phyloP scores from a whole-genome alignment of 2,329 filamentous ascomycete species.

The Pseudogymnoascus verrucosus region DNA sequence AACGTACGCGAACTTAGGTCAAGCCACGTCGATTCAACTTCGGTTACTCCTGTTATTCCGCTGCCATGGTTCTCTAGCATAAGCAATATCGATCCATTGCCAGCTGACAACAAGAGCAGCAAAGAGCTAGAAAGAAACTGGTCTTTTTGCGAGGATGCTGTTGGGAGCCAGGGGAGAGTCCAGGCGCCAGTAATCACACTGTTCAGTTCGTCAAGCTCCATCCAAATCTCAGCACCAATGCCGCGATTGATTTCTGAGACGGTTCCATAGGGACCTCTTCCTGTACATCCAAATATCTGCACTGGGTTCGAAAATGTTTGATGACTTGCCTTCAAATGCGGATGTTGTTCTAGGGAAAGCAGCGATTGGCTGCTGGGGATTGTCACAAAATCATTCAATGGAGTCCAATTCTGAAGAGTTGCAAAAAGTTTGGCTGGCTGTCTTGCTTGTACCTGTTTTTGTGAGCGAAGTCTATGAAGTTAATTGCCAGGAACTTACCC shows the following conservation, averaged over 20 bases:
- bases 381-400: slow-evolving; percentile 33
- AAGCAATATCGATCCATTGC: slow-evolving; percentile 28
- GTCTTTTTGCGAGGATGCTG: too few species aligned
- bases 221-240: slow-evolving; percentile 57
- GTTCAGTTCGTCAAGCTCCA: slow-evolving; percentile 43
- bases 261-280: slow-evolving; percentile 52
- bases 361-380: slow-evolving; percentile 28
- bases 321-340: slow-evolving; percentile 15
- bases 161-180: slow-evolving; percentile 34
- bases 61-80: slow-evolving; percentile 41
- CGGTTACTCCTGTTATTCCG: slow-evolving; percentile 36
- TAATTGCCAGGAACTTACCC: slow-evolving; percentile 20
- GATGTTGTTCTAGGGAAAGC: slow-evolving; percentile 29
- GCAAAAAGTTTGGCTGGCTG: slow-evolving; percentile 46
- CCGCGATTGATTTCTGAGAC: slow-evolving; percentile 64
- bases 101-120: slow-evolving; percentile 23
- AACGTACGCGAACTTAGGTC: slow-evolving; percentile 48
- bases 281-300: slow-evolving; percentile 58
- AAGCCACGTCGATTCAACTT: slow-evolving; percentile 35
- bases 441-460: slow-evolving; percentile 44
- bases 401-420: slow-evolving; percentile 56
- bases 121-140: not conserved
- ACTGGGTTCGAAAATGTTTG: slow-evolving; percentile 35
- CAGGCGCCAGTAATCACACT: slow-evolving; percentile 45
- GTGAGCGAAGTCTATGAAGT: not conserved